Percentiles rank a stretch among this genome's conserved stretches.
phyloP scores from a whole-genome alignment of 257 asterid genomes.

The Nicotiana paniculata region DNA sequence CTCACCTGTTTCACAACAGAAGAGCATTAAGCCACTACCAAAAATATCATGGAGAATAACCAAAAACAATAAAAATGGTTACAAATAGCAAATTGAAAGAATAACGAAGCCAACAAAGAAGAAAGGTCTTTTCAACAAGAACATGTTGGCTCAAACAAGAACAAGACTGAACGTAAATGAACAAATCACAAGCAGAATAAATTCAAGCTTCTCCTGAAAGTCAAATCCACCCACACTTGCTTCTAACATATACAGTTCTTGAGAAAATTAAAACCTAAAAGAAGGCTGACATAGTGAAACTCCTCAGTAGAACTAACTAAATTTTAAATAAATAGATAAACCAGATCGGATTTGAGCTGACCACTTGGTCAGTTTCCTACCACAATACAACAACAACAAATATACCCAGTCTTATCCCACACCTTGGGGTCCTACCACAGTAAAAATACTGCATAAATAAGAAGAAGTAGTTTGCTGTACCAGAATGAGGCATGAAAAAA shows the following conservation, averaged over 20 bases:
- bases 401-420: too few species aligned
- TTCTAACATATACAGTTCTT: background rate
- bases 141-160: background rate
- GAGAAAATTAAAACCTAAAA: background rate
- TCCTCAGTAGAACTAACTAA: background rate
- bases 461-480: background rate
- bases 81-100: background rate
- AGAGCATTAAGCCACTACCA: background rate
- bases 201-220: background rate
- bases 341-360: background rate
- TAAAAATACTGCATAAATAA: background rate
- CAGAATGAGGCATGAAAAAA: background rate
- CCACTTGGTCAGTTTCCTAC: background rate
- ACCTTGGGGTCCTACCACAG: background rate
- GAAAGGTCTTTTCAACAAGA: background rate
- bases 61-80: background rate
- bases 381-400: background rate
- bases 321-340: background rate
- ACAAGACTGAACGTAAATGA: background rate
- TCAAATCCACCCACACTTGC: background rate
- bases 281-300: background rate
- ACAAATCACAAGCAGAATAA: background rate
- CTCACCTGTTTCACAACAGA: slow-evolving; percentile 14
- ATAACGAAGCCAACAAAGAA: background rate
- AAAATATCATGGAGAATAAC: background rate